These are phyloP conservation scores for Ceratocystis colombiana DNA, from an alignment of 2,329 filamentous ascomycete genomes.

Conservation along the genomic window DNA sequence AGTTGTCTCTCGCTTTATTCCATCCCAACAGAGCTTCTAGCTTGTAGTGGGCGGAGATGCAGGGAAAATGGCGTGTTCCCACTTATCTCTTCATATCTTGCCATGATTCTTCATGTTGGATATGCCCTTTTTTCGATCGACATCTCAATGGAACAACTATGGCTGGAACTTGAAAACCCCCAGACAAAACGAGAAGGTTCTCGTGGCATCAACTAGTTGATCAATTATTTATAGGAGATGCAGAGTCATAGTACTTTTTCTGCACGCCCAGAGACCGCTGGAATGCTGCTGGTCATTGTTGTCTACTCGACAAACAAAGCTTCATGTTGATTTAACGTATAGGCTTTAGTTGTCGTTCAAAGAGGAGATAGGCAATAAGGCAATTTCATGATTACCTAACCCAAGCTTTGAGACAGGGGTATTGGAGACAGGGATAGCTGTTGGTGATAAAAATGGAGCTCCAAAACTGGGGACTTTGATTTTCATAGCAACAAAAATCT, in stretches of 20 bases:
- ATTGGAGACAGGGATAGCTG: not conserved
- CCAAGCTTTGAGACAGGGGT: conserved; percentile 18
- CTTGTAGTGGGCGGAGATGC: not conserved
- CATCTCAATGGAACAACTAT: not conserved
- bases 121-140: conserved; percentile 15
- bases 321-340: not conserved
- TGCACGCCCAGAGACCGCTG: not conserved
- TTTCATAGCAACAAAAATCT: conserved; percentile 4
- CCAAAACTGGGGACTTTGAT: not conserved
- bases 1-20: conserved; percentile 1
- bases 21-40: not conserved
- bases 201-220: no score
- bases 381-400: conserved; percentile 19
- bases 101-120: not conserved
- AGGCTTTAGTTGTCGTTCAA: conserved; percentile 16
- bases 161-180: not conserved
- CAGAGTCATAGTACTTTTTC: not conserved
- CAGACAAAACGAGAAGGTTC: not conserved
- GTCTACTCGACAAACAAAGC: not conserved
- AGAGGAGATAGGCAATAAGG: conserved; percentile 19
- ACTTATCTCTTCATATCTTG: not conserved
- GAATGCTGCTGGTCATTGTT: conserved; percentile 1
- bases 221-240: not conserved
- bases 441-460: not conserved
- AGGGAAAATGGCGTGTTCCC: not conserved